A percentile compares a stretch with the other conserved stretches of the same genome.
phyloP scores from a whole-genome alignment of 2,329 filamentous ascomycete genomes.

The Curvularia verruculosa region DNA sequence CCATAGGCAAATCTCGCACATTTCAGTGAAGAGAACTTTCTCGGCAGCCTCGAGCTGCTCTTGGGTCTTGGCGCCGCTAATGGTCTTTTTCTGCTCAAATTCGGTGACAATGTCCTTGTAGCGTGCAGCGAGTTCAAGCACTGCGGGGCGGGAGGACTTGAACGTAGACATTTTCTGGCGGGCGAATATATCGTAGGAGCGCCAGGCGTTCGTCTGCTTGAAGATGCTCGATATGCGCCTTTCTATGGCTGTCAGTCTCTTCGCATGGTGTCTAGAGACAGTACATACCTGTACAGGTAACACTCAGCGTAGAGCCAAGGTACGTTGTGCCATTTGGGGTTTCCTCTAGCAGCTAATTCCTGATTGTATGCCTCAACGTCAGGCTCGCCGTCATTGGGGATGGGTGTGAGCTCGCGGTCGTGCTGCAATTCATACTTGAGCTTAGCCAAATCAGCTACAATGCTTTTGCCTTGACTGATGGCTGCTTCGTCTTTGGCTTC shows the following conservation, averaged over 20 bases:
- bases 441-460: slow-evolving; percentile 76
- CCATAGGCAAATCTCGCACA: slow-evolving; percentile 97
- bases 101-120: slow-evolving; percentile 77
- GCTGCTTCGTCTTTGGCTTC: slow-evolving; percentile 67
- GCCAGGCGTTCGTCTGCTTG: slow-evolving; percentile 79
- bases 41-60: slow-evolving; percentile 70
- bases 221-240: slow-evolving; percentile 84
- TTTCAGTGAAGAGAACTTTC: slow-evolving; percentile 81
- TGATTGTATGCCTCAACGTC: slow-evolving; percentile 85
- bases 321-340: slow-evolving; percentile 79
- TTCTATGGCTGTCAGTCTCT: slow-evolving; percentile 43
- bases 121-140: slow-evolving; percentile 78
- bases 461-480: slow-evolving; percentile 80
- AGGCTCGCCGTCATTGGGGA: slow-evolving; percentile 75
- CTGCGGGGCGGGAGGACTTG: slow-evolving; percentile 85
- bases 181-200: slow-evolving; percentile 85
- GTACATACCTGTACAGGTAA: slow-evolving; percentile 79
- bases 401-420: slow-evolving; percentile 76
- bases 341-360: slow-evolving; percentile 76
- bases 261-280: too few species aligned
- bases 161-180: slow-evolving; percentile 92
- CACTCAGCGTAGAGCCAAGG: slow-evolving; percentile 94
- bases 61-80: slow-evolving; percentile 52
- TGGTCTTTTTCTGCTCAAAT: slow-evolving; percentile 61
- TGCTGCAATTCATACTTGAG: slow-evolving; percentile 97